Evolutionary conservation across 1,139 yeast genomes (phyloP), one percentile per base, ranked within the genome.

Genomic region (Geotrichum europaeum): DNA sequence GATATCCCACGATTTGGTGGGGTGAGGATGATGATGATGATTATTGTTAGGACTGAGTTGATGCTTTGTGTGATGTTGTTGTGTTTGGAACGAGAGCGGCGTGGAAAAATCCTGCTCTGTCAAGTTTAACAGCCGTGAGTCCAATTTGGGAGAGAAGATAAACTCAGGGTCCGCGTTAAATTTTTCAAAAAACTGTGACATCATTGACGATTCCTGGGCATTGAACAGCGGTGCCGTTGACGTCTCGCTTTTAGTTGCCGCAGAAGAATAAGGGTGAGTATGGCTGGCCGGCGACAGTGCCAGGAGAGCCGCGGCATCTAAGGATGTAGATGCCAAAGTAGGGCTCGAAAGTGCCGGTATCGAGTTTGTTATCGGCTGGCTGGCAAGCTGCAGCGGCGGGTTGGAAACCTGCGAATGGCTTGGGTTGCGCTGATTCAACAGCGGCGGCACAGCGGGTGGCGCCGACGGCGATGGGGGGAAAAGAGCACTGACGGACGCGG

Each of bases 81-180:
- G 28, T 3, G 36, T 30, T 12, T 24, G 43, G 20, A 56, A 56
- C 15, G 57, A 45, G 20, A 57, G 57, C 30, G 61, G 56, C n/a
- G 59, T 49, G n/a, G 55, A 13, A 12, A 40, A 47, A 18, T 52
- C 56, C 28, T 30, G 59, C 24, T 59, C 56, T n/a, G 59, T 47
- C 30, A 55, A 28, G 20, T 43, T 55, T 20, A 59, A 28, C 51
- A 59, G 43, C 15, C 58, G 36, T 10, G 53, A 32, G 47, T 60
- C 66, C 30, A 70, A 62, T 49, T 69, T 69, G n/a, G 76, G 76
- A 57, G 73, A 72, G 57, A 71, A 67, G 43, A 72, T 58, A 61
- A 70, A 71, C 56, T 73, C 68, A 5, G 77, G 73, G 62, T 75
- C 77, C n/a, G 67, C 69, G 22, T 75, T 69, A 53, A 76, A 69